Conservation (phyloP, 257 asterid species). For the Solanum clarkiae region DNA sequence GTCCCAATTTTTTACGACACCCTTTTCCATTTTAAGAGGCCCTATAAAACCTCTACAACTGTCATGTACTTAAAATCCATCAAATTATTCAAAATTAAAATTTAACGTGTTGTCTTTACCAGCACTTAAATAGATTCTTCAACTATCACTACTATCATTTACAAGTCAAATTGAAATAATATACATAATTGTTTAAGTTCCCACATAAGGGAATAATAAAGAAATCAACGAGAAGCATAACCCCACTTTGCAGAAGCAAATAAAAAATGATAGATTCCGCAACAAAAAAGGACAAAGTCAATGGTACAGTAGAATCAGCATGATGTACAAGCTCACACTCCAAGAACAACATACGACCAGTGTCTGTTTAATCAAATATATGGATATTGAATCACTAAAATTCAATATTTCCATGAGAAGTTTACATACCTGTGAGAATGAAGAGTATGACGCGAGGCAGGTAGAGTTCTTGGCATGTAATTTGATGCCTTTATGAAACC, state of each 20-base stretch:
- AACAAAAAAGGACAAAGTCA: not conserved
- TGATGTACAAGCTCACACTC: not conserved
- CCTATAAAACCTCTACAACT: not conserved
- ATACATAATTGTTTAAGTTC: not conserved
- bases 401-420: not conserved
- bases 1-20: not conserved
- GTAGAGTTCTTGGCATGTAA: conserved; percentile 3
- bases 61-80: not conserved
- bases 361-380: no score
- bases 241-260: not conserved
- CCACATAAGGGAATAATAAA: not conserved
- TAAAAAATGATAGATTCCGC: not conserved
- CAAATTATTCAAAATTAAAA: not conserved
- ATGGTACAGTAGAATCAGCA: not conserved
- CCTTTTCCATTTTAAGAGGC: not conserved
- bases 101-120: not conserved
- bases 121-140: not conserved
- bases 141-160: not conserved
- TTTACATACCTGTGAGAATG: conserved; percentile 37
- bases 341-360: not conserved
- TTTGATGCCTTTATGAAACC: conserved; percentile 29
- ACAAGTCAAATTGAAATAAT: not conserved
- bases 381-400: not conserved
- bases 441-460: conserved; percentile 20
- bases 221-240: not conserved